Evolutionary conservation across 2,329 filamentous ascomycete species (phyloP), one percentile per base, ranked within the genome.

Genomic region (Colletotrichum liriopes): DNA sequence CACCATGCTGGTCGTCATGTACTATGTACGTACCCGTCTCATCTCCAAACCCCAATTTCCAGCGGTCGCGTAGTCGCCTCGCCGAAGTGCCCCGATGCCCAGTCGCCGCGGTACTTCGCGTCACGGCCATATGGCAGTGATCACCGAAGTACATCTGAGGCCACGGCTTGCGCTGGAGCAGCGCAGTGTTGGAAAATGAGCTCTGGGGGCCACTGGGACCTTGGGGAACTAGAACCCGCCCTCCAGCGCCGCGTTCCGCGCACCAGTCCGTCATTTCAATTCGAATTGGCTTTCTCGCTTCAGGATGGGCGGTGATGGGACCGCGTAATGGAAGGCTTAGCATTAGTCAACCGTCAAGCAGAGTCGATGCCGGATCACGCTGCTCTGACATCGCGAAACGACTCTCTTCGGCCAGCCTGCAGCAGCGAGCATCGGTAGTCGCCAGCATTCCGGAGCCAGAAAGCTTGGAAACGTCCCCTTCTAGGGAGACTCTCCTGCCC

Each of bases 281-380:
- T 37, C 29, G 56, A 41, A 41, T 41, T 32, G n/a, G 16, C 26
- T 45, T n/a, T 39, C 23, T 47, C 43, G 43, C 29, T 56, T n/a
- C 54, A 37, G 11, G 29, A 14, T 16, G 9, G 20, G 20, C 18
- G 54, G 29, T n/a, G 41, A 59, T 54, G 56, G 63, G 29, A 67
- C 58, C 68, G 23, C 35, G 58, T 71, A 67, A 71, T 63, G 32
- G 18, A 16, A 45, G 58, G 5, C 68, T 67, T 39, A 51, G 62
- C 56, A 62, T 71, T 58, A 58, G 51, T 71, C 68, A 67, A 62
- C 12, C 7, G 26, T 20, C 20, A 8, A 37, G 41, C 51, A 41
- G n/a, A 20, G 29, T 29, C n/a, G 65, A 37, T 14, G 18, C 43
- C 18, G 47, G 39, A 70, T 39, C 58, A 16, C 29, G 23, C 20